phyloP scores from a whole-genome alignment of 805 yeast species.

The Allodekkera sacchari region DNA sequence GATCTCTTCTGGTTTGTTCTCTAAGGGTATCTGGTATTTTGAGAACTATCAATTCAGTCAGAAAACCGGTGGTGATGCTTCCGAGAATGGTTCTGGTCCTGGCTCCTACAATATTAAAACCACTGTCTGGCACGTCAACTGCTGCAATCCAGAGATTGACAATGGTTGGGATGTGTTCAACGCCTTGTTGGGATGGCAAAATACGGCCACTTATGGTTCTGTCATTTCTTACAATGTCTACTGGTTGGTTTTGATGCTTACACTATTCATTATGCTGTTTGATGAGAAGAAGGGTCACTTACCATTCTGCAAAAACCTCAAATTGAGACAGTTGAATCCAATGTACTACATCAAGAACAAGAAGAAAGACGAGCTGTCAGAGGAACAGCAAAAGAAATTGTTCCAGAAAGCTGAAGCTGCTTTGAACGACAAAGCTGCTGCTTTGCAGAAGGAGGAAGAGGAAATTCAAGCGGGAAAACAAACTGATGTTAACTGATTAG shows the following conservation, averaged over 20 bases:
- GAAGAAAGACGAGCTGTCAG: constrained; percentile 49
- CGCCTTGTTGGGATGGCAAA: constrained; percentile 94
- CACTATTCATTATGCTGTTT: constrained; percentile 55
- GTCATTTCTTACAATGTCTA: constrained; percentile 81
- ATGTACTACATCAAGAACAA: constrained; percentile 63
- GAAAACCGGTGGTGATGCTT: constrained; percentile 87
- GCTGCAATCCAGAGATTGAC: constrained; percentile 89
- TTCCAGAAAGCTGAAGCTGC: constrained; percentile 33
- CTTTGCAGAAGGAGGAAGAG: constrained; percentile 7
- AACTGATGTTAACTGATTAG: neutral
- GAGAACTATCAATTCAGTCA: constrained; percentile 58
- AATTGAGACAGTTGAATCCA: constrained; percentile 55
- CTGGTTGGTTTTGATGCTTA: constrained; percentile 64
- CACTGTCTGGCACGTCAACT: constrained; percentile 93
- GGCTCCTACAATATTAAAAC: constrained; percentile 81
- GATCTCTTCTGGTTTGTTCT: constrained; percentile 87
- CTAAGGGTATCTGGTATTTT: constrained; percentile 89
- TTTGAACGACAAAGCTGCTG: constrained; percentile 22
- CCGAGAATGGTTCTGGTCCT: constrained; percentile 89
- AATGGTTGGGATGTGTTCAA: constrained; percentile 98
- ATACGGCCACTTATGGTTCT: constrained; percentile 90
- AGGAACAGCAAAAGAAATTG: constrained; percentile 44
- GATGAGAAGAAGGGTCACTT: constrained; percentile 82
- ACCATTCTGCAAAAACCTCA: constrained; percentile 51
- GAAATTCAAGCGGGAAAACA: constrained; percentile 1